Percentiles rank a stretch among this genome's conserved stretches.
phyloP scores from a whole-genome alignment of 495 filamentous ascomycete genomes.

The Jackrogersella minutella region DNA sequence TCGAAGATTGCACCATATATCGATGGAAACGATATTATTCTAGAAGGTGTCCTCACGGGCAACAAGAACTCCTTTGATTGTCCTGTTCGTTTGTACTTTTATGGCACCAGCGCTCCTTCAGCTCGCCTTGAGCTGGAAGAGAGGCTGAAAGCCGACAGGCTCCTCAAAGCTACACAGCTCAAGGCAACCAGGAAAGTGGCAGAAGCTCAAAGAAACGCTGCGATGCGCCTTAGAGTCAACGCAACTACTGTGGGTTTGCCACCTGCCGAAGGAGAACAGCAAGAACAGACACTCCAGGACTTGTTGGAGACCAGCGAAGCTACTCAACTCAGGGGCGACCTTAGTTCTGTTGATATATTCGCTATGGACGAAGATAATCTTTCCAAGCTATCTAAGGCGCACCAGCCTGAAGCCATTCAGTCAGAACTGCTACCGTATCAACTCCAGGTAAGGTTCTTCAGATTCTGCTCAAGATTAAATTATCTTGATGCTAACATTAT shows the following conservation, averaged over 20 bases:
- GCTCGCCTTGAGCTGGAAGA: slow-evolving; percentile 61
- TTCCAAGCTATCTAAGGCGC: slow-evolving; percentile 74
- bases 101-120: slow-evolving; percentile 66
- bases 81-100: slow-evolving; percentile 72
- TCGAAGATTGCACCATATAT: slow-evolving; percentile 78
- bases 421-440: slow-evolving; percentile 83
- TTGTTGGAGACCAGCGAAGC: slow-evolving; percentile 71
- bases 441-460: slow-evolving; percentile 56
- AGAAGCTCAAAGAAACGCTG: slow-evolving; percentile 50
- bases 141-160: slow-evolving; percentile 68
- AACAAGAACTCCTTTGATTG: slow-evolving; percentile 71
- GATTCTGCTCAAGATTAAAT: background rate
- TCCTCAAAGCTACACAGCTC: slow-evolving; percentile 56
- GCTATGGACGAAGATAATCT: slow-evolving; percentile 77
- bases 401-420: slow-evolving; percentile 67
- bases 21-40: slow-evolving; percentile 55
- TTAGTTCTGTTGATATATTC: slow-evolving; percentile 70
- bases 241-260: slow-evolving; percentile 46
- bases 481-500: slow-evolving; percentile 33
- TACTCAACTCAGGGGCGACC: slow-evolving; percentile 64
- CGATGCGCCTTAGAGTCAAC: slow-evolving; percentile 47
- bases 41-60: slow-evolving; percentile 75
- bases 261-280: slow-evolving; percentile 30
- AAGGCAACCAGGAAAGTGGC: slow-evolving; percentile 61
- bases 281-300: slow-evolving; percentile 62